Evolutionary conservation across 108 stramenopile genomes (phyloP).

Genomic region (Poteriospumella lacustris): DNA sequence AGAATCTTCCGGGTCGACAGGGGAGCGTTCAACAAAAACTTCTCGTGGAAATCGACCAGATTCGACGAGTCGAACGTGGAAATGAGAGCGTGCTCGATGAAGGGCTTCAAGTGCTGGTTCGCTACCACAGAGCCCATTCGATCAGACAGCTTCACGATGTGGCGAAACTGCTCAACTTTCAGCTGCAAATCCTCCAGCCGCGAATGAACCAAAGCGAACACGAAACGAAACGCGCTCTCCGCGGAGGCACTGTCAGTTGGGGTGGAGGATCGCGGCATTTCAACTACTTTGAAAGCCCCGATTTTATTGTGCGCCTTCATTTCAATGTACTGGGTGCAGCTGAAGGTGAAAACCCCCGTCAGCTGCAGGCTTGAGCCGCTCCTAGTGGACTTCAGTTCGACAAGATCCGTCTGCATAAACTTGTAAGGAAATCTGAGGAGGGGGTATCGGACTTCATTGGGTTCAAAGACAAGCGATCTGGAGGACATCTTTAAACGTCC

Average conservation of each 20-base stretch:
- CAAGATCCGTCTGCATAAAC: not conserved
- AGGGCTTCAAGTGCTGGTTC: conserved; percentile 32
- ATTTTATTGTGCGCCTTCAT: conserved; percentile 30
- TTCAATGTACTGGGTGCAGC: conserved; percentile 12
- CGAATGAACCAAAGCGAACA: conserved; percentile 47
- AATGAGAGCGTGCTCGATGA: conserved; percentile 34
- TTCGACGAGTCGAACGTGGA: conserved; percentile 45
- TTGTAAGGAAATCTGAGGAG: conserved; percentile 47
- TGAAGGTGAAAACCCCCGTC: conserved; percentile 26
- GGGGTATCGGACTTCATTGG: conserved; percentile 39
- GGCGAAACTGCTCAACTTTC: conserved; percentile 28
- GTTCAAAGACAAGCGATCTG: conserved; percentile 53
- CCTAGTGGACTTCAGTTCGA: not conserved
- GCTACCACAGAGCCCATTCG: conserved; percentile 25
- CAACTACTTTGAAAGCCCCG: conserved; percentile 27
- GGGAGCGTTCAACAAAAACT: not conserved
- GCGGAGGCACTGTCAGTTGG: not conserved
- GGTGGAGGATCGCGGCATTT: not conserved
- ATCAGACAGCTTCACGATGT: conserved; percentile 29
- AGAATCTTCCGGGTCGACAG: conserved; percentile 36
- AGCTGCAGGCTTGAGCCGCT: not conserved
- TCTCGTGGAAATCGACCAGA: conserved; percentile 53
- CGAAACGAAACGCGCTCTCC: conserved; percentile 1
- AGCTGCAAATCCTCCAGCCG: conserved; percentile 27
- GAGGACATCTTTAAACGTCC: conserved; percentile 55